Evolutionary conservation across 169 alveolate genomes (phyloP).

Genomic region (Eimeria tenella): DNA sequence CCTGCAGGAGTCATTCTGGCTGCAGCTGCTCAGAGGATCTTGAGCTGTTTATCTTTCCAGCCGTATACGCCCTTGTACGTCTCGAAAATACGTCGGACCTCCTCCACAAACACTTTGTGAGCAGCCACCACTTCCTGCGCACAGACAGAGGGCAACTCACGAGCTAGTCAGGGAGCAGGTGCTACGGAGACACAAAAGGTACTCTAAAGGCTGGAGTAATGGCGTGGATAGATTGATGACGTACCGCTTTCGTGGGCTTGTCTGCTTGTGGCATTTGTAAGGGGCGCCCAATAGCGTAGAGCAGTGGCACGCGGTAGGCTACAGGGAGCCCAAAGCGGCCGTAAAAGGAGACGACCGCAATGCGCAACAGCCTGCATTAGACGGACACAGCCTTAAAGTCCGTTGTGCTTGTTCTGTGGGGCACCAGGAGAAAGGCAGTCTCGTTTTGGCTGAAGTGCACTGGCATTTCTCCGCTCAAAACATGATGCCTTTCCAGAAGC

Average conservation of each 20-base stretch:
- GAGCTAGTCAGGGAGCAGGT: not conserved
- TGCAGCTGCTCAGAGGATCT: conserved; percentile 43
- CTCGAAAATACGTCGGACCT: conserved; percentile 67
- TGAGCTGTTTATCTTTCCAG: conserved; percentile 66
- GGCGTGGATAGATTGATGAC: not conserved
- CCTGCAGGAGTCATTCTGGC: too few species aligned
- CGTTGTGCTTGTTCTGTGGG: too few species aligned
- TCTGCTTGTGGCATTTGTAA: conserved; percentile 59
- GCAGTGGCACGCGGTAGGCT: conserved; percentile 76
- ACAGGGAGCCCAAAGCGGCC: conserved; percentile 80
- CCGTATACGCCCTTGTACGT: conserved; percentile 77
- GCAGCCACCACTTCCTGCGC: conserved; percentile 72
- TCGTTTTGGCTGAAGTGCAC: too few species aligned
- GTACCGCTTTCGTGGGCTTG: conserved; percentile 61
- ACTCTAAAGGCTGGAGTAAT: not conserved
- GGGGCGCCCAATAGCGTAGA: conserved; percentile 76
- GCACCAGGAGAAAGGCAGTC: too few species aligned
- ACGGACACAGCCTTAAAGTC: too few species aligned
- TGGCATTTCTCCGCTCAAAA: too few species aligned
- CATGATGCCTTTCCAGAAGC: too few species aligned
- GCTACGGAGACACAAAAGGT: not conserved
- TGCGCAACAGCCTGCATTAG: conserved; percentile 58
- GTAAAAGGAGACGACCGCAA: conserved; percentile 70
- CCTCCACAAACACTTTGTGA: conserved; percentile 50
- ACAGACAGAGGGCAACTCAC: not conserved